Conservation (phyloP, 805 yeast species). For the Candida easanensis region DNA sequence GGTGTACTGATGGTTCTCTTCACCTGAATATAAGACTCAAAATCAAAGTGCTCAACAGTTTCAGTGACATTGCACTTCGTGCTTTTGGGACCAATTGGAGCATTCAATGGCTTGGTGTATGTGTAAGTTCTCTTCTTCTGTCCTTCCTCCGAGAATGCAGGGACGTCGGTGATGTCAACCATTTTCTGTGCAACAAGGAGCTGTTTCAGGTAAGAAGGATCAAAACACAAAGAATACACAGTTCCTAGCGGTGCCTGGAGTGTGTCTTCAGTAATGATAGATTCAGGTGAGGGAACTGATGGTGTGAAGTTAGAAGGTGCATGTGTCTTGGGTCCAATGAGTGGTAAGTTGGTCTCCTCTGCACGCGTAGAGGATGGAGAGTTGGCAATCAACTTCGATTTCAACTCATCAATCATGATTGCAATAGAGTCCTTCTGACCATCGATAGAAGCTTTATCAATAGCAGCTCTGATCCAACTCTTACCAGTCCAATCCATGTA, state of each 20-base stretch:
- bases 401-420: conserved; percentile 44
- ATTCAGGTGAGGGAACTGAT: conserved; percentile 46
- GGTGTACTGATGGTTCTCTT: conserved; percentile 72
- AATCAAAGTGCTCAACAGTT: conserved; percentile 53
- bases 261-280: conserved; percentile 46
- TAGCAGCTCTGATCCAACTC: conserved; percentile 75
- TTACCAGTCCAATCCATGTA: conserved; percentile 69
- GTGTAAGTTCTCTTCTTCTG: conserved; percentile 47
- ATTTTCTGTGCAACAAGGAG: conserved; percentile 60
- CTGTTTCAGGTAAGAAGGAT: conserved; percentile 44
- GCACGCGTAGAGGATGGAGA: conserved; percentile 17
- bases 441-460: conserved; percentile 69
- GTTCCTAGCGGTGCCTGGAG: conserved; percentile 68
- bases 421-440: conserved; percentile 65
- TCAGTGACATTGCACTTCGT: conserved; percentile 71
- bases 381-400: not conserved
- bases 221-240: conserved; percentile 54
- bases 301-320: conserved; percentile 43
- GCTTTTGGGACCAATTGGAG: conserved; percentile 88
- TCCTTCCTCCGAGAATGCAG: conserved; percentile 35
- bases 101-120: conserved; percentile 73
- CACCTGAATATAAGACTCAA: conserved; percentile 55
- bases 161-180: conserved; percentile 47
- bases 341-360: conserved; percentile 28
- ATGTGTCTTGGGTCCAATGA: conserved; percentile 38